Conservation (phyloP, 345 rosid genomes). For the Hypericum perforatum region DNA sequence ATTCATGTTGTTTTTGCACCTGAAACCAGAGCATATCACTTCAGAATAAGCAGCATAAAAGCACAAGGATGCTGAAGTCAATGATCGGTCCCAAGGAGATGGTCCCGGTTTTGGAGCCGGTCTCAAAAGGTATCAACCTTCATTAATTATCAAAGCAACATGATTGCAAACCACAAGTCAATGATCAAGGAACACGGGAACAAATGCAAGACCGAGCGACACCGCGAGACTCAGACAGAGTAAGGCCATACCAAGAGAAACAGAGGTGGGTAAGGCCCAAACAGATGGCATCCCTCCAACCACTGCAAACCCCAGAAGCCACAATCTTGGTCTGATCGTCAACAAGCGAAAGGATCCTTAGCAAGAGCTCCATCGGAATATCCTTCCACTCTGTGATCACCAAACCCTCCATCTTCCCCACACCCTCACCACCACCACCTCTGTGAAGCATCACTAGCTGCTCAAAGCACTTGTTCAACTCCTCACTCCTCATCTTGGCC, state of each 20-base stretch:
- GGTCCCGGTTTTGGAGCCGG: no score
- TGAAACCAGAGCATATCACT: constrained; percentile 13
- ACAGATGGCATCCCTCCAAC: constrained; percentile 85
- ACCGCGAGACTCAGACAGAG: not conserved
- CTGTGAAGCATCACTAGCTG: constrained; percentile 41
- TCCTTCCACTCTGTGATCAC: constrained; percentile 73
- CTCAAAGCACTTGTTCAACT: constrained; percentile 50
- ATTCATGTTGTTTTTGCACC: constrained; percentile 86
- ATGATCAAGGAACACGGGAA: no score
- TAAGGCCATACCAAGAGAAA: constrained; percentile 60
- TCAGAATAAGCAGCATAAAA: no score
- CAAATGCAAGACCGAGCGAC: no score
- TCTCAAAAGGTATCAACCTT: no score
- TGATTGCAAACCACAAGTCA: no score
- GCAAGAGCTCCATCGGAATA: constrained; percentile 73
- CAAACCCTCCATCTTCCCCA: constrained; percentile 33
- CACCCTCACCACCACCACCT: constrained; percentile 29
- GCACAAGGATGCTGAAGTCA: no score
- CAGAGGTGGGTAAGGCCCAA: constrained; percentile 69
- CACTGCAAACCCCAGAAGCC: constrained; percentile 83
- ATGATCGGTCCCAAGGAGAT: no score
- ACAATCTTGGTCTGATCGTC: constrained; percentile 61
- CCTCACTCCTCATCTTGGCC: constrained; percentile 29
- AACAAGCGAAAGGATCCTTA: constrained; percentile 62
- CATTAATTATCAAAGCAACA: no score